Conservation (phyloP, 352 stramenopile genomes). For the Pythium sp. region DNA sequence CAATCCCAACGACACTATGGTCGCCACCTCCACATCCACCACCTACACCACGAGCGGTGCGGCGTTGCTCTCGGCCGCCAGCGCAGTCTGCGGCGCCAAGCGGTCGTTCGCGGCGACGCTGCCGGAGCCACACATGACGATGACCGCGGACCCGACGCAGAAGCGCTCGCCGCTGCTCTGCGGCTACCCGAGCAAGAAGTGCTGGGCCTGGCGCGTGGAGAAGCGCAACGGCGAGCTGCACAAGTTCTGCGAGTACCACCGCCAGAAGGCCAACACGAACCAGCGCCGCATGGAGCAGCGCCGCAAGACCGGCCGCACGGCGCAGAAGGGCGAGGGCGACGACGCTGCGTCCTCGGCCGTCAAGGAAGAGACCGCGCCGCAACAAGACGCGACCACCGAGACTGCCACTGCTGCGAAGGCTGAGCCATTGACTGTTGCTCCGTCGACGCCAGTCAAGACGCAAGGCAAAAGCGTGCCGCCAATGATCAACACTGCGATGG, state of each 20-base stretch:
- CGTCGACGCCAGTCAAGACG: background rate
- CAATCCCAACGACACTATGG: background rate
- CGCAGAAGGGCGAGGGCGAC: conserved; percentile 1
- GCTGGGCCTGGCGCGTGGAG: conserved; percentile 72
- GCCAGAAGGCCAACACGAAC: conserved; percentile 83
- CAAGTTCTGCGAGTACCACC: conserved; percentile 87
- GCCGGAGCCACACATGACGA: background rate
- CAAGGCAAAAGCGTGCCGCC: background rate
- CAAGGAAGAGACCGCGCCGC: conserved; percentile 3
- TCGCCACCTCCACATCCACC: background rate
- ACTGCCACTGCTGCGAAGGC: background rate
- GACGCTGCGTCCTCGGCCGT: background rate
- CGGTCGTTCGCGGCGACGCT: conserved; percentile 16
- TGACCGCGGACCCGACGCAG: conserved; percentile 20
- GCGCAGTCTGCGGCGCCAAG: conserved; percentile 14
- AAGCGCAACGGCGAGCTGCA: conserved; percentile 84
- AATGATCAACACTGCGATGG: conserved; percentile 20
- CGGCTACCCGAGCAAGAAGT: conserved; percentile 84
- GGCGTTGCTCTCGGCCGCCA: conserved; percentile 11
- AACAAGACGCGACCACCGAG: background rate
- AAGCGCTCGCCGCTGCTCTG: conserved; percentile 59
- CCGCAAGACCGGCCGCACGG: conserved; percentile 52
- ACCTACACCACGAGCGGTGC: background rate
- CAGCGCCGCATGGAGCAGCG: conserved; percentile 83
- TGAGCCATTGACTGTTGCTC: background rate